Evolutionary conservation across 2,329 filamentous ascomycete species (phyloP).

Genomic region (Neospermospora avenae): DNA sequence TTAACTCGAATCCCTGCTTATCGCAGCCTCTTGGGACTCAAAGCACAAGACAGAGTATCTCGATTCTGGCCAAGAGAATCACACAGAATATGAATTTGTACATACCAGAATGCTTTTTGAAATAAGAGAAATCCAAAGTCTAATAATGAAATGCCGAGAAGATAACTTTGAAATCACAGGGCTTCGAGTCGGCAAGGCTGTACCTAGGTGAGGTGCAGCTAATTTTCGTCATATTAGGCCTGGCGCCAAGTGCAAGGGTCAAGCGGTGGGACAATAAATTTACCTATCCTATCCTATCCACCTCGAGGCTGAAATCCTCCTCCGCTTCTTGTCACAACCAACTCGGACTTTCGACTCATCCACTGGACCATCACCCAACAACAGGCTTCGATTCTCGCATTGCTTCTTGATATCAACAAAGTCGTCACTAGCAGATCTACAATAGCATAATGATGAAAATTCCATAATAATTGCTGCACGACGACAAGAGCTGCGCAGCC

Average conservation of each 20-base stretch:
- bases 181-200: constrained; percentile 9
- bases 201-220: not conserved
- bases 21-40: not conserved
- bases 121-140: not conserved
- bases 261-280: not conserved
- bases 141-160: no score
- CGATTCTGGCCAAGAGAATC: not conserved
- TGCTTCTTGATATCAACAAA: not conserved
- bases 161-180: not conserved
- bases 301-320: not conserved
- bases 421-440: not conserved
- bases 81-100: not conserved
- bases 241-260: constrained; percentile 9
- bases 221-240: constrained; percentile 12
- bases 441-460: not conserved
- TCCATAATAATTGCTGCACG: not conserved
- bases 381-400: not conserved
- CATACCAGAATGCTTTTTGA: not conserved
- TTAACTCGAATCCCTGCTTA: not conserved
- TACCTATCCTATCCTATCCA: no score
- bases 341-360: not conserved
- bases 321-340: not conserved
- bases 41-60: not conserved
- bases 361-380: not conserved
- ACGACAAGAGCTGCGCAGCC: constrained; percentile 20